Percentiles rank a stretch among this genome's conserved stretches.
These are phyloP conservation scores for Fagopyrum tataricum DNA, from an alignment of 148 eudicot species.

Conservation along the genomic window DNA sequence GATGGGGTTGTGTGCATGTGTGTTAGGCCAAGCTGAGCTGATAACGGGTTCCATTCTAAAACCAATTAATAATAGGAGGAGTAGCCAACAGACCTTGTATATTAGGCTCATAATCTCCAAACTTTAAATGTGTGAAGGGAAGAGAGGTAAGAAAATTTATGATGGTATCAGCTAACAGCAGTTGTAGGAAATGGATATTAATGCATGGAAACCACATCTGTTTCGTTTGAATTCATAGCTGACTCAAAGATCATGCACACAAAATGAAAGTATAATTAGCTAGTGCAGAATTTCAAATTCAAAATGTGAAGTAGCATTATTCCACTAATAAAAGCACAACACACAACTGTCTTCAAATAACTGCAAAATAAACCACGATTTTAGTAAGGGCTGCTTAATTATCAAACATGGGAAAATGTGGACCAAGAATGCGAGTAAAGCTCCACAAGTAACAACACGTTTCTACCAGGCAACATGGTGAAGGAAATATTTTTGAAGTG, in stretches of 20 bases:
- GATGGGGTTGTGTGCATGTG: too few species aligned
- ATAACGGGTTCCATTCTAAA: too few species aligned
- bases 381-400: neutral
- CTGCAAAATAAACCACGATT: neutral
- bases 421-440: neutral
- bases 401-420: neutral
- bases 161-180: neutral
- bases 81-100: too few species aligned
- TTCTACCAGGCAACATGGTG: neutral
- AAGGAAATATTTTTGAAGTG: neutral
- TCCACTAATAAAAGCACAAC: neutral
- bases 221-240: neutral
- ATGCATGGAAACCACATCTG: neutral
- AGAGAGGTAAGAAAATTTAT: neutral
- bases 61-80: too few species aligned
- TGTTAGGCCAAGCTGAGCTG: too few species aligned
- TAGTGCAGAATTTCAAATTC: neutral
- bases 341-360: neutral
- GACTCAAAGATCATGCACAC: neutral
- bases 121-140: neutral
- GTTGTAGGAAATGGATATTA: neutral
- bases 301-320: neutral
- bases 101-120: too few species aligned
- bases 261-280: neutral
- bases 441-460: neutral